Base-by-base conservation (phyloP, 176 grass and related monocot genomes). In the Thinopyrum elongatum region DNA sequence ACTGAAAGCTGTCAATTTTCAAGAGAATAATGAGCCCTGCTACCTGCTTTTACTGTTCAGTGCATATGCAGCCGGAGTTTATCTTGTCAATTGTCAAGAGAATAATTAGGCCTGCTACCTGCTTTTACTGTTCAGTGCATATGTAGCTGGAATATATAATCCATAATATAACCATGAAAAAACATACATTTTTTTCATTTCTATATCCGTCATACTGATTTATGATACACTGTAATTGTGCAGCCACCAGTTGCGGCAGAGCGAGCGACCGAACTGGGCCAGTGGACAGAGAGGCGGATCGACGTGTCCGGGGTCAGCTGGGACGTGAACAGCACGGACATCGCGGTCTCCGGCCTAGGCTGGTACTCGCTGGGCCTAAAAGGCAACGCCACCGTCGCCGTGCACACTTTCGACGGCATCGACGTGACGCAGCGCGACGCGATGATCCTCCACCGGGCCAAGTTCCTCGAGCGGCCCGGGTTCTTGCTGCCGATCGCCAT, bases 281-380 rank as follows among this genome's bases (percentile, higher is more conserved):
- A 90, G 17, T 95, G 93, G 96, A 92, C 42, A 59, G 86, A 86
- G 69, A 89, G 79, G 81, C 36, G 30, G 15, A 73, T 95, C n/a
- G 86, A 95, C 47, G 75, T 95, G 33, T 92, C 87, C 2, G 96
- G 96, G 21, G 62, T 47, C 34, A 98, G 91, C 70, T 98, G 96
- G 96, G 96, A 98, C 22, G 74, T 88, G 25, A 98, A 92, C 69
- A 92, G 83, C 85, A 47, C 82, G 39, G 96, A 98, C 58, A 92
- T 98, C 60, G 75, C 91, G 75, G 88, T 87, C 88, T 92, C 91
- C 12, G 96, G 96, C 15, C 55, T 92, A 30, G 96, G 93, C 65
- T 98, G 96, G 93, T 98, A 88, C 81, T 95, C 88, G 26, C 80
- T 98, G 74, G 96, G 96, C 31, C 84, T 98, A 19, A 98, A 95